Percentiles rank a stretch among this genome's conserved stretches.
phyloP scores from a whole-genome alignment of 352 stramenopile genomes.

The Pseudoperonospora humuli region DNA sequence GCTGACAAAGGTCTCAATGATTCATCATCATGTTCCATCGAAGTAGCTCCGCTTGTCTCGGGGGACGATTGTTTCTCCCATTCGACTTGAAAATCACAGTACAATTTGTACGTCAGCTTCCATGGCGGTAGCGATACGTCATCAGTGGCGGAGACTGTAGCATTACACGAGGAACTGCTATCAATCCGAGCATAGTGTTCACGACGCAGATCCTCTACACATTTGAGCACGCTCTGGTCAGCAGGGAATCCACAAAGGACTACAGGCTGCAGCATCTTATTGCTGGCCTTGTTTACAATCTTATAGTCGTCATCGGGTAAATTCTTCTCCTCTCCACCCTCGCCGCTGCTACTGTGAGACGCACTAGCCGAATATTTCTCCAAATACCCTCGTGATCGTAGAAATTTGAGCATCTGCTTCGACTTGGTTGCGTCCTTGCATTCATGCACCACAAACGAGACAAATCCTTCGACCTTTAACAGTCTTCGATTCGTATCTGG shows the following conservation, averaged over 20 bases:
- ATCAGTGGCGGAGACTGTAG: neutral
- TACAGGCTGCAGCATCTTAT: slow-evolving; percentile 13
- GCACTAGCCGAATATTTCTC: slow-evolving; percentile 19
- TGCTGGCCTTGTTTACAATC: slow-evolving; percentile 1
- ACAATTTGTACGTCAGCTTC: slow-evolving; percentile 68
- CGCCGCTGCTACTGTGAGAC: slow-evolving; percentile 10
- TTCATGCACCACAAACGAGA: slow-evolving; percentile 33
- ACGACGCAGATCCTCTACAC: slow-evolving; percentile 46
- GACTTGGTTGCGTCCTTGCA: slow-evolving; percentile 36
- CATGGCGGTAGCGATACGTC: slow-evolving; percentile 40
- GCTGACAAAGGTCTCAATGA: slow-evolving; percentile 11
- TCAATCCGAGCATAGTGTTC: slow-evolving; percentile 6
- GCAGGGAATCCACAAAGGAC: slow-evolving; percentile 38
- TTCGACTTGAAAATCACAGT: slow-evolving; percentile 61
- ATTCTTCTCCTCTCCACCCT: slow-evolving; percentile 21
- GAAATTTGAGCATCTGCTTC: slow-evolving; percentile 40
- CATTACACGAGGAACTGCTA: neutral
- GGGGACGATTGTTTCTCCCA: slow-evolving; percentile 28
- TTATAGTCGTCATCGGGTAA: slow-evolving; percentile 1
- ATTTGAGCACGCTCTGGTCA: slow-evolving; percentile 76
- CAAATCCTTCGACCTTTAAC: slow-evolving; percentile 34
- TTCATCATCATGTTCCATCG: neutral
- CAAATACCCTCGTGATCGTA: slow-evolving; percentile 36
- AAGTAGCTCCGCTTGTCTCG: neutral
- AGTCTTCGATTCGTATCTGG: slow-evolving; percentile 22